A percentile compares a stretch with the other conserved stretches of the same genome.
phyloP scores from a whole-genome alignment of 2,329 filamentous ascomycete species.

The Drechslerella dactyloides region DNA sequence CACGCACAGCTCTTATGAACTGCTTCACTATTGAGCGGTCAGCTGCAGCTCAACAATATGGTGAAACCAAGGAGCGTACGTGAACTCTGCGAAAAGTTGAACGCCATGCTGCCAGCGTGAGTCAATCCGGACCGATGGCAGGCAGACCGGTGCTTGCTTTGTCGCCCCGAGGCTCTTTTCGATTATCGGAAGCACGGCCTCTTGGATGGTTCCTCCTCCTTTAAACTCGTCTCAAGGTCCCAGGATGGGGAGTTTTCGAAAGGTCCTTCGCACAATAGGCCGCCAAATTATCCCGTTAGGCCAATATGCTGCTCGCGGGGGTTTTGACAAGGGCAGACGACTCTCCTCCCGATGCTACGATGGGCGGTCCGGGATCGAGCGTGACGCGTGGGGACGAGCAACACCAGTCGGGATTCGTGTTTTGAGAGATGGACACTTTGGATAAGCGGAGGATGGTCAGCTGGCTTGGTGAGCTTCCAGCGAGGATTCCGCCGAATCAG shows the following conservation, averaged over 20 bases:
- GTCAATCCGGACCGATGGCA: constrained; percentile 11
- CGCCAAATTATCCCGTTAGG: neutral
- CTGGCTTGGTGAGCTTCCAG: constrained; percentile 5
- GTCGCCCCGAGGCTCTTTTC: constrained; percentile 2
- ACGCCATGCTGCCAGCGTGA: constrained; percentile 30
- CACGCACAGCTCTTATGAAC: constrained; percentile 98
- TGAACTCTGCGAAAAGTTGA: constrained; percentile 49
- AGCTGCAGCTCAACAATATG: neutral
- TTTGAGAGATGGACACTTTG: constrained; percentile 7
- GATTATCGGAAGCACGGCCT: neutral
- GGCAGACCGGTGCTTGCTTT: neutral
- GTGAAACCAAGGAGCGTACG: constrained; percentile 8
- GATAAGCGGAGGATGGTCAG: constrained; percentile 2
- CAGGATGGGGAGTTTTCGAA: too few species aligned
- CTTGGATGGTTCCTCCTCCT: neutral
- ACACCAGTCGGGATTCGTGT: neutral
- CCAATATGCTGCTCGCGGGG: neutral
- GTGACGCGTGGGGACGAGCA: neutral
- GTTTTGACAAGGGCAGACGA: neutral
- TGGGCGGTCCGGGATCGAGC: neutral
- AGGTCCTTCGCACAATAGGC: too few species aligned
- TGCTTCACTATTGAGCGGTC: constrained; percentile 77
- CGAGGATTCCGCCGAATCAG: neutral
- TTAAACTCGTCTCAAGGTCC: neutral
- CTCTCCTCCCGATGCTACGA: neutral